Evolutionary conservation across 352 stramenopile genomes (phyloP).

Genomic region (Blastocystis sp.): DNA sequence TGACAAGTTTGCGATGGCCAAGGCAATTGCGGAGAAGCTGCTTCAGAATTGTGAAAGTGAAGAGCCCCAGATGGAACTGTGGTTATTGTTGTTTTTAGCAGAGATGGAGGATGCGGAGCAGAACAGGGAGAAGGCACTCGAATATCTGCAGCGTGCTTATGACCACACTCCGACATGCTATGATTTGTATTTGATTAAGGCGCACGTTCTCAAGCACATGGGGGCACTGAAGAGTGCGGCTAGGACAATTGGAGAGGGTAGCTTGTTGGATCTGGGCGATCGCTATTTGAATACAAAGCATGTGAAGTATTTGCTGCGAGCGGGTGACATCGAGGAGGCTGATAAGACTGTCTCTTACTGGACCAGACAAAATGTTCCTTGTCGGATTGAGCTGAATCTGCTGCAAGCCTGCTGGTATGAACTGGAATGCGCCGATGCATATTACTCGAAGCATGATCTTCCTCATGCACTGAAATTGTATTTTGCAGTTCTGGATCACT

Average conservation of each 20-base stretch:
- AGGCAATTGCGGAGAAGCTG: background rate
- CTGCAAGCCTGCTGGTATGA: slow-evolving; percentile 42
- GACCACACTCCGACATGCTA: slow-evolving; percentile 39
- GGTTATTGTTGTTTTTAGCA: background rate
- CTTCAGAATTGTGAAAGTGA: background rate
- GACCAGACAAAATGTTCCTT: background rate
- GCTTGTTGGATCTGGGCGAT: background rate
- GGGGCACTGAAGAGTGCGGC: background rate
- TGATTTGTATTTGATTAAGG: slow-evolving; percentile 34
- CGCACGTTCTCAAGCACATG: background rate
- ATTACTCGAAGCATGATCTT: background rate
- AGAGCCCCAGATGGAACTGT: background rate
- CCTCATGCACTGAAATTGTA: slow-evolving; percentile 19
- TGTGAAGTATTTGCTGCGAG: slow-evolving; percentile 18
- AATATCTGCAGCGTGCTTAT: background rate
- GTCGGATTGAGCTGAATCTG: slow-evolving; percentile 15
- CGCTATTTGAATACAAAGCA: slow-evolving; percentile 25
- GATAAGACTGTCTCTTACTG: background rate
- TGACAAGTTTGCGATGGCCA: background rate
- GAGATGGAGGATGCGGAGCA: background rate
- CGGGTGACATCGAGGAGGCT: slow-evolving; percentile 2
- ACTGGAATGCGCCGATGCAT: background rate
- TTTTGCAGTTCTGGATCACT: slow-evolving; percentile 7
- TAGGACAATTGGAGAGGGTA: background rate
- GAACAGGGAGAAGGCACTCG: background rate